Evolutionary conservation across 225 moss, liverwort and hornwort genomes (phyloP).

Genomic region (Thuidium tamariscinum): DNA sequence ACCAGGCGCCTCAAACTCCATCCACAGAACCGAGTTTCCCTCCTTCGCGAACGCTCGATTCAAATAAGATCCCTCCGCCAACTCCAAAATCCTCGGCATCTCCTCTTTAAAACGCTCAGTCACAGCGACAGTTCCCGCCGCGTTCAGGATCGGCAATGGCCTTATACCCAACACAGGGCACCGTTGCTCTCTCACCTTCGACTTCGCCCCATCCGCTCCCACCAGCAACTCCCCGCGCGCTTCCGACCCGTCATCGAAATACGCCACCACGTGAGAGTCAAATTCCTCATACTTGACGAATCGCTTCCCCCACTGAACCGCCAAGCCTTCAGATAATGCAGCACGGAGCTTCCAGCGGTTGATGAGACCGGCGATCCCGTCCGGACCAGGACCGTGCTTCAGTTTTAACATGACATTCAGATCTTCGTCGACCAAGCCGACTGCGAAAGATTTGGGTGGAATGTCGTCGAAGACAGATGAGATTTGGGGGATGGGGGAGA

Average conservation of each 20-base stretch:
- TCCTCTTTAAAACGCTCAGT: background rate
- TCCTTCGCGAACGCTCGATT: background rate
- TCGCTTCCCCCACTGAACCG: constrained; percentile 23
- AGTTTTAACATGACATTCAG: background rate
- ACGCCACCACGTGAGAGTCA: constrained; percentile 14
- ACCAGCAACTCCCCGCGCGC: constrained; percentile 18
- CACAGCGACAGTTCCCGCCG: background rate
- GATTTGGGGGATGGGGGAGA: constrained; percentile 16
- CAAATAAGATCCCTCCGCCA: background rate
- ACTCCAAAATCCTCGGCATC: background rate
- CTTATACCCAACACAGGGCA: background rate
- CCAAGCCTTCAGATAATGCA: constrained; percentile 16
- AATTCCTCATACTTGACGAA: constrained; percentile 27
- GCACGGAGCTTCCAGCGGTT: constrained; percentile 31
- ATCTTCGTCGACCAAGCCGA: constrained; percentile 5
- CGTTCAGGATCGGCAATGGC: constrained; percentile 5
- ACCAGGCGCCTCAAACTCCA: constrained; percentile 13
- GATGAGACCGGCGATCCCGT: constrained; percentile 1
- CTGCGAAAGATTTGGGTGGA: background rate
- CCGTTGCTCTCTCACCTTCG: constrained; percentile 17
- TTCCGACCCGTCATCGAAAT: constrained; percentile 39
- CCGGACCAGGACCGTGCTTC: background rate
- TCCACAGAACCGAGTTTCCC: constrained; percentile 18
- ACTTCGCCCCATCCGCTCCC: constrained; percentile 36
- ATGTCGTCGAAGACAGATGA: background rate